Evolutionary conservation across 83 land plant species (phyloP).

Genomic region (Larix sibirica): DNA sequence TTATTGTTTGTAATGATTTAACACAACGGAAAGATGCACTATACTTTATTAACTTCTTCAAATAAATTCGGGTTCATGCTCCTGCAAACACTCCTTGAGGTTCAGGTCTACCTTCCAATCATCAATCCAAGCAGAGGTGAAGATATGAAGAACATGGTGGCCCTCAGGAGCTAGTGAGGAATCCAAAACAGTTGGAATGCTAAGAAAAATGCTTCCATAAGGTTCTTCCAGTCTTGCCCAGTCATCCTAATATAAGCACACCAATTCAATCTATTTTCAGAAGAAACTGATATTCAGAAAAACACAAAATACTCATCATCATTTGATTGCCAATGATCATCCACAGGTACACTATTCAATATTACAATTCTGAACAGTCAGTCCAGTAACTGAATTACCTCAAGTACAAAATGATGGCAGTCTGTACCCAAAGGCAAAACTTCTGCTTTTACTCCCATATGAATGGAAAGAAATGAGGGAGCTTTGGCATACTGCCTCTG

Average conservation of each 20-base stretch:
- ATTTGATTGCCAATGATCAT: neutral
- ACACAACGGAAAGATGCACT: neutral
- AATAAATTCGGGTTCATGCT: neutral
- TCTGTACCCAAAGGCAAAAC: slow-evolving; percentile 88
- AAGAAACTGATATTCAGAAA: neutral
- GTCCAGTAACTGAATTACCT: slow-evolving; percentile 40
- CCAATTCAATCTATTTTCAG: neutral
- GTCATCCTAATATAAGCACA: slow-evolving; percentile 40
- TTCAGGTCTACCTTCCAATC: slow-evolving; percentile 77
- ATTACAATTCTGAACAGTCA: neutral
- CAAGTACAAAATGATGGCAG: slow-evolving; percentile 96
- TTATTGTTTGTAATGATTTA: neutral
- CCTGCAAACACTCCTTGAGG: neutral
- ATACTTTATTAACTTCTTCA: slow-evolving; percentile 1
- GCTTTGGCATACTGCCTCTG: slow-evolving; percentile 90
- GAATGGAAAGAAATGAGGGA: slow-evolving; percentile 96
- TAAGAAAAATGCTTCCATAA: slow-evolving; percentile 94
- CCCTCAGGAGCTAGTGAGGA: slow-evolving; percentile 87
- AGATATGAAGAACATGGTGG: slow-evolving; percentile 92
- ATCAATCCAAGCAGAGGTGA: slow-evolving; percentile 87
- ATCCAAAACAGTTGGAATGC: slow-evolving; percentile 97
- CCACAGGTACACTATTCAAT: neutral
- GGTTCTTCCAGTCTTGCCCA: slow-evolving; percentile 81
- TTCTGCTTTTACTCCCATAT: slow-evolving; percentile 91
- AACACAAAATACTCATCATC: neutral